Percentiles rank a stretch among this genome's conserved stretches.
phyloP scores from a whole-genome alignment of 768 basidiomycete genomes.

The Mycena galopus region DNA sequence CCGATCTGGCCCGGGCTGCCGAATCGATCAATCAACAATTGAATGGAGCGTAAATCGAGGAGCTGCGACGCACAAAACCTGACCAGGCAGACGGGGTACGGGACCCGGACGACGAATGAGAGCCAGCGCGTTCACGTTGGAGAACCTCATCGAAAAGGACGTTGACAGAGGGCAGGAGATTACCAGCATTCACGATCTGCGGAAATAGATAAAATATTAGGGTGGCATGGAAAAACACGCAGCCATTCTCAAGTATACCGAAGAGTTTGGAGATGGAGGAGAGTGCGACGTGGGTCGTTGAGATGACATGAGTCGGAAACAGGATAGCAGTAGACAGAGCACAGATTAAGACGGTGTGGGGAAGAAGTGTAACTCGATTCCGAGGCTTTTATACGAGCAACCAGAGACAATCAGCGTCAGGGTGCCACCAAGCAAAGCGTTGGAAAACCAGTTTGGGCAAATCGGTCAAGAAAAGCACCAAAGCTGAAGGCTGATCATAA shows the following conservation, averaged over 20 bases:
- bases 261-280: slow-evolving; percentile 21
- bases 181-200: slow-evolving; percentile 34
- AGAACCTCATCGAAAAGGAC: slow-evolving; percentile 28
- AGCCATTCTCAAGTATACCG: slow-evolving; percentile 17
- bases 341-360: background rate
- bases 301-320: background rate
- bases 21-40: slow-evolving; percentile 1
- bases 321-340: slow-evolving; percentile 9
- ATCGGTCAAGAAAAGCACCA: slow-evolving; percentile 25
- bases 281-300: slow-evolving; percentile 19
- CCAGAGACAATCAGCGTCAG: slow-evolving; percentile 17
- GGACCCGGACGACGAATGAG: slow-evolving; percentile 18
- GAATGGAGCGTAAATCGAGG: background rate
- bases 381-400: slow-evolving; percentile 17
- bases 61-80: slow-evolving; percentile 27
- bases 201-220: slow-evolving; percentile 3
- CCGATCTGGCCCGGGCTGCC: slow-evolving; percentile 27
- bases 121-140: slow-evolving; percentile 21
- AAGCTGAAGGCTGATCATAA: slow-evolving; percentile 31
- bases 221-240: slow-evolving; percentile 15
- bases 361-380: background rate
- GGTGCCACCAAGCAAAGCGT: slow-evolving; percentile 15
- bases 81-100: slow-evolving; percentile 29
- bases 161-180: slow-evolving; percentile 34
- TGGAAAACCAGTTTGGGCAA: slow-evolving; percentile 18